phyloP scores from a whole-genome alignment of 257 asterid species.

The Salvia splendens region DNA sequence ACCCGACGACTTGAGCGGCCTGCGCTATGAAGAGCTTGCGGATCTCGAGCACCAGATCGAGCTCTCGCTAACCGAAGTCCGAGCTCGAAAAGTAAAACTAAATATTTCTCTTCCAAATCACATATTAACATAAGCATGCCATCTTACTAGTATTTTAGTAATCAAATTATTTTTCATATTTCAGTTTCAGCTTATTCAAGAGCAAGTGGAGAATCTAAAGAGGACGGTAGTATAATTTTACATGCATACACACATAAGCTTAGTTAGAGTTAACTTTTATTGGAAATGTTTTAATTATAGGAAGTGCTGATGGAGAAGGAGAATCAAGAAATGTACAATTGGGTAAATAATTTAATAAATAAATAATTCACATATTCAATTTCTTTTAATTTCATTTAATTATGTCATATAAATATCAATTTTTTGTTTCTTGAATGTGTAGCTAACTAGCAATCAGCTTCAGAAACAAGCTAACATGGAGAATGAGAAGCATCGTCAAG shows the following conservation, averaged over 20 bases:
- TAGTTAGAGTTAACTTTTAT: no score
- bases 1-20: conserved; percentile 61
- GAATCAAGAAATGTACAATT: conserved; percentile 72
- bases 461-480: conserved; percentile 55
- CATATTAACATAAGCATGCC: no score
- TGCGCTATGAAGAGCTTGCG: conserved; percentile 54
- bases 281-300: conserved; percentile 32
- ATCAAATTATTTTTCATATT: neutral
- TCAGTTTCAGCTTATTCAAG: conserved; percentile 74
- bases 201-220: conserved; percentile 77
- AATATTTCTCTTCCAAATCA: neutral
- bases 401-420: no score
- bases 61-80: conserved; percentile 56
- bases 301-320: conserved; percentile 72
- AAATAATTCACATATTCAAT: neutral
- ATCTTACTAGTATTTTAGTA: neutral
- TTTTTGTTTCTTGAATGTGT: neutral
- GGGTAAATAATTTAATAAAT: conserved; percentile 42
- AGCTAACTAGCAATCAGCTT: conserved; percentile 62
- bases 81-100: conserved; percentile 65
- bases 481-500: conserved; percentile 38
- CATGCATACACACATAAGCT: no score
- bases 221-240: conserved; percentile 47
- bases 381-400: no score
- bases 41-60: conserved; percentile 67